A percentile compares a stretch with the other conserved stretches of the same genome.
phyloP scores from a whole-genome alignment of 2,329 filamentous ascomycete species.

The Fusarium sp. region DNA sequence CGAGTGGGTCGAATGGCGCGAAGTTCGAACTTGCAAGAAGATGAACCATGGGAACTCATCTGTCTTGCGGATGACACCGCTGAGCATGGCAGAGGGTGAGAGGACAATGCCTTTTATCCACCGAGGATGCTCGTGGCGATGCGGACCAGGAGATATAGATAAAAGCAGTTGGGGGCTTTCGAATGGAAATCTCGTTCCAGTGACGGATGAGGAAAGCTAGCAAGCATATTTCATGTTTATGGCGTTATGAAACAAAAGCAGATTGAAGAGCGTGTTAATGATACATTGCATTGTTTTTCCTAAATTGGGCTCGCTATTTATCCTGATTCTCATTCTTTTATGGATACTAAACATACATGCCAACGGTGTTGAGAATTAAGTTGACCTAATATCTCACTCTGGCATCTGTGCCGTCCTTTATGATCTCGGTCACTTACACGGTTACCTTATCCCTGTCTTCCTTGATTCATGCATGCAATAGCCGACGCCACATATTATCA shows the following conservation, averaged over 20 bases:
- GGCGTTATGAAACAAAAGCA: conserved; percentile 26
- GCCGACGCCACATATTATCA: background rate
- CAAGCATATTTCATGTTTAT: conserved; percentile 16
- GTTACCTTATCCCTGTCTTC: background rate
- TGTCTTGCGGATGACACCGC: conserved; percentile 38
- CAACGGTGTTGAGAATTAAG: too few relatives aligned
- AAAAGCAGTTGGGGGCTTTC: conserved; percentile 42
- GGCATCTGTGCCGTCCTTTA: background rate
- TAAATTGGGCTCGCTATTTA: background rate
- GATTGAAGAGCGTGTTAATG: conserved; percentile 32
- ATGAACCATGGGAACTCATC: conserved; percentile 9
- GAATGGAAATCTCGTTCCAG: conserved; percentile 33
- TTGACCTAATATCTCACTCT: background rate
- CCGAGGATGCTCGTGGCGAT: conserved; percentile 65
- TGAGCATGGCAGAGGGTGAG: conserved; percentile 53
- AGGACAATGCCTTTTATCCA: conserved; percentile 61
- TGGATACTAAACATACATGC: background rate
- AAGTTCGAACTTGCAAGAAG: conserved; percentile 49
- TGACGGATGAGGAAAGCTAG: conserved; percentile 10
- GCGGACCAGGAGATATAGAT: conserved; percentile 53
- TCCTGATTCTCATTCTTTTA: background rate
- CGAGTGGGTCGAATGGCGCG: conserved; percentile 75
- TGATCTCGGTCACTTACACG: conserved; percentile 8
- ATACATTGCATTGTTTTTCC: conserved; percentile 14
- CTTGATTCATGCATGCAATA: background rate